Percentiles rank a stretch among this genome's conserved stretches.
These are phyloP conservation scores for Acanthamoeba triangularis DNA, from an alignment of 208 protist genomes.

Conservation along the genomic window DNA sequence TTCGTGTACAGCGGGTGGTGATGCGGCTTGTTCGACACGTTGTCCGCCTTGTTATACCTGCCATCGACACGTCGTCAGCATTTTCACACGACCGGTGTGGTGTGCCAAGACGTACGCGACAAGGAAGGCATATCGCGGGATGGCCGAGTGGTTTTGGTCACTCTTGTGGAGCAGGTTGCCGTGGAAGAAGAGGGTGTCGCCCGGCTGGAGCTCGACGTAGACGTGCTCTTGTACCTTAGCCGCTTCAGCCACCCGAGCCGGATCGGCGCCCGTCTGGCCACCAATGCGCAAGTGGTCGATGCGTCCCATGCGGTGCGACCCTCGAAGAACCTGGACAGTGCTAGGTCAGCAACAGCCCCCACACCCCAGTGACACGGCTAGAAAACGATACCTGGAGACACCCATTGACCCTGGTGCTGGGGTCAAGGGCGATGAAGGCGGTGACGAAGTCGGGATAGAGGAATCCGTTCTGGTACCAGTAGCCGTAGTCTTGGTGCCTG, in stretches of 20 bases:
- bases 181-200: slow-evolving; percentile 73
- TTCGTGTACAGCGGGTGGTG: slow-evolving; percentile 70
- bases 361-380: not conserved
- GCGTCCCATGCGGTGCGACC: slow-evolving; percentile 70
- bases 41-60: slow-evolving; percentile 69
- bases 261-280: slow-evolving; percentile 63
- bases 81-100: not conserved
- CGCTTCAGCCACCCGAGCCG: slow-evolving; percentile 23
- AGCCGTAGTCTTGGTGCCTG: slow-evolving; percentile 77
- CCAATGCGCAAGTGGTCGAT: slow-evolving; percentile 42
- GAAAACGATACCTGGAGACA: slow-evolving; percentile 40
- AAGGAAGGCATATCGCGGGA: slow-evolving; percentile 42
- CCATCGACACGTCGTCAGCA: not conserved
- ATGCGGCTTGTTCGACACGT: slow-evolving; percentile 55
- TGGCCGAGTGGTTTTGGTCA: slow-evolving; percentile 31
- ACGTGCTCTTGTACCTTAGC: slow-evolving; percentile 24
- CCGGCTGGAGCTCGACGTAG: slow-evolving; percentile 52
- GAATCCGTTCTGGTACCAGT: slow-evolving; percentile 76
- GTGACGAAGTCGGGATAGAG: slow-evolving; percentile 70
- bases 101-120: not conserved
- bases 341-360: not conserved
- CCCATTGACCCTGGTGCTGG: slow-evolving; percentile 38
- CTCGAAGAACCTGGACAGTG: slow-evolving; percentile 12
- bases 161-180: slow-evolving; percentile 71
- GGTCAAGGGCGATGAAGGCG: slow-evolving; percentile 74